Conservation (phyloP, 208 protist species). For the Trypanosoma lewisi region DNA sequence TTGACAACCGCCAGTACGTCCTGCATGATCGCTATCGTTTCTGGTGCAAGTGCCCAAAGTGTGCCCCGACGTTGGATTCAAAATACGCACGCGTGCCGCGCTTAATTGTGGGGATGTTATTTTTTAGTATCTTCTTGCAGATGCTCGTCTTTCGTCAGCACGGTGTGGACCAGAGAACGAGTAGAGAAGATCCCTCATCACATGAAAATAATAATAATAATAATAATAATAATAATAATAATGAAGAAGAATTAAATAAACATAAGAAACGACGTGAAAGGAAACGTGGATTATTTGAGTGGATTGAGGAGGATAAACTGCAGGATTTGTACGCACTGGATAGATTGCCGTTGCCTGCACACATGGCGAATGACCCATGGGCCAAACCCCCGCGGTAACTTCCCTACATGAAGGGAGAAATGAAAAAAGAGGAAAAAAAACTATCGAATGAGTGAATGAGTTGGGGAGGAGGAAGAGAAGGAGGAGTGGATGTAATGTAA, state of each 20-base stretch:
- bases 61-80: slow-evolving; percentile 59
- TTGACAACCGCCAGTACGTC: slow-evolving; percentile 90
- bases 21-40: slow-evolving; percentile 89
- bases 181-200: slow-evolving; percentile 11
- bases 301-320: slow-evolving; percentile 45
- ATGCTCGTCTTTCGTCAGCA: slow-evolving; percentile 59
- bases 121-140: slow-evolving; percentile 63
- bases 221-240: neutral
- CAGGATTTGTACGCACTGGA: slow-evolving; percentile 31
- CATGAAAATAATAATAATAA: neutral
- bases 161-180: slow-evolving; percentile 27
- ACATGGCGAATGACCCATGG: slow-evolving; percentile 17
- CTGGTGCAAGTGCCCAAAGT: slow-evolving; percentile 88
- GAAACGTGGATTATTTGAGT: slow-evolving; percentile 47
- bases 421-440: slow-evolving; percentile 11
- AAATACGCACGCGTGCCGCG: slow-evolving; percentile 57
- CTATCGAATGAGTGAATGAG: no score
- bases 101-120: slow-evolving; percentile 44
- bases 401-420: no score
- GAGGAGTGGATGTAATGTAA: neutral
- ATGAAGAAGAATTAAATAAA: no score
- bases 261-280: no score
- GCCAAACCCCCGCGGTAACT: slow-evolving; percentile 18
- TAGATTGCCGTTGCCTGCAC: slow-evolving; percentile 15
- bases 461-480: no score